These are phyloP conservation scores for Phytophthora hybrid DNA, from an alignment of 352 stramenopile species.

Conservation along the genomic window DNA sequence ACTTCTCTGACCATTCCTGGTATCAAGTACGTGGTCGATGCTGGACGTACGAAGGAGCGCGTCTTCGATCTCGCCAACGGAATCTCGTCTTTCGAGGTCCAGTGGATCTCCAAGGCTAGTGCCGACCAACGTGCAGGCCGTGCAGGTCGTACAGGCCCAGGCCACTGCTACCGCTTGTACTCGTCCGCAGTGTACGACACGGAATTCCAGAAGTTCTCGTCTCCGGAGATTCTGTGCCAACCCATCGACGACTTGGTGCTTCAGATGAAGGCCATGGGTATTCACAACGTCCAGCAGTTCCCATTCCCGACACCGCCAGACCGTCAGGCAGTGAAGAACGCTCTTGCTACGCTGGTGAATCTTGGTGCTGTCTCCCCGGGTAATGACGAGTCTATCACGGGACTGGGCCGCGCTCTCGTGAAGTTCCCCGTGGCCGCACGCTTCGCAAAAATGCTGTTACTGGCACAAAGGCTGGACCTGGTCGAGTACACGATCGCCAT, in stretches of 20 bases:
- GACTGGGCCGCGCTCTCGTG: slow-evolving; percentile 82
- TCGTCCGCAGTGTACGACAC: slow-evolving; percentile 96
- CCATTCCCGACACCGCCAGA: slow-evolving; percentile 97
- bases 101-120: slow-evolving; percentile 90
- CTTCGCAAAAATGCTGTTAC: slow-evolving; percentile 92
- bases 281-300: slow-evolving; percentile 95
- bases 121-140: slow-evolving; percentile 94
- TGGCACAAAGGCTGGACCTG: slow-evolving; percentile 73
- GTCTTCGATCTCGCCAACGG: slow-evolving; percentile 94
- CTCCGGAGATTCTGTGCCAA: slow-evolving; percentile 91
- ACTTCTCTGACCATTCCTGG: slow-evolving; percentile 96
- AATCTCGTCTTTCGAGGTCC: slow-evolving; percentile 95
- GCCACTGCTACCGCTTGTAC: slow-evolving; percentile 99
- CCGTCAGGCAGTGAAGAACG: slow-evolving; percentile 83
- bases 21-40: slow-evolving; percentile 98
- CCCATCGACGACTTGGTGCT: slow-evolving; percentile 97
- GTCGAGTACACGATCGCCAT: slow-evolving; percentile 88
- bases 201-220: slow-evolving; percentile 92
- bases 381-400: slow-evolving; percentile 78
- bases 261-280: slow-evolving; percentile 98
- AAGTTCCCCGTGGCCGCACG: slow-evolving; percentile 88
- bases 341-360: slow-evolving; percentile 87
- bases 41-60: slow-evolving; percentile 95
- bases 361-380: slow-evolving; percentile 68
- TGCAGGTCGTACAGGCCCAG: slow-evolving; percentile 95